Percentiles rank a stretch among this genome's conserved stretches.
Evolutionary conservation across 2,329 filamentous ascomycete species (phyloP).

Genomic region (Fusarium sp.): DNA sequence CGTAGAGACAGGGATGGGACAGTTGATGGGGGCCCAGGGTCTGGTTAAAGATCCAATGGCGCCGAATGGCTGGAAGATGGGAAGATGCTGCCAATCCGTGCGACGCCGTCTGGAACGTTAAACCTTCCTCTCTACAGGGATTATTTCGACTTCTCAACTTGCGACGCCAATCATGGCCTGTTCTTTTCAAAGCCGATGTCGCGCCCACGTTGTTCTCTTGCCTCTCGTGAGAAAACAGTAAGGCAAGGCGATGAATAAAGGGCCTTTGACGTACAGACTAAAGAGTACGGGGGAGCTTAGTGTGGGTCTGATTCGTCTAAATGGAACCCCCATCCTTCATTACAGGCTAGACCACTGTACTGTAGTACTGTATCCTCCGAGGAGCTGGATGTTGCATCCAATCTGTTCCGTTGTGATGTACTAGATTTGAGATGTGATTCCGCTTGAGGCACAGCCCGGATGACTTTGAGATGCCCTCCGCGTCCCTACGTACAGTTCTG

Average conservation of each 20-base stretch:
- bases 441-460: conserved; percentile 15
- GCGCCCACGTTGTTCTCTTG: conserved; percentile 37
- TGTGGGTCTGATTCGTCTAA: conserved; percentile 39
- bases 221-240: conserved; percentile 10
- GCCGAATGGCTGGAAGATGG: conserved; percentile 43
- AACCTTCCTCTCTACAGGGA: conserved; percentile 41
- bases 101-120: conserved; percentile 46
- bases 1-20: neutral
- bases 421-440: conserved; percentile 39
- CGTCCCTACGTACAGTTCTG: conserved; percentile 17
- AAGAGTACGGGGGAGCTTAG: conserved; percentile 42
- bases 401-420: conserved; percentile 7
- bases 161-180: conserved; percentile 48
- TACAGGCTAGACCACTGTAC: neutral
- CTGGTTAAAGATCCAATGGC: conserved; percentile 17
- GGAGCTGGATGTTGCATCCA: conserved; percentile 38
- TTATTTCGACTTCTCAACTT: conserved; percentile 34
- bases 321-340: conserved; percentile 28
- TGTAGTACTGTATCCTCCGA: conserved; percentile 26
- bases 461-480: conserved; percentile 1
- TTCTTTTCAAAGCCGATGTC: conserved; percentile 52
- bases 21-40: conserved; percentile 17
- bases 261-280: conserved; percentile 44
- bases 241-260: conserved; percentile 1
- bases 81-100: conserved; percentile 40